Evolutionary conservation across 2,329 filamentous ascomycete genomes (phyloP).

Genomic region (Nothophoma quercina): DNA sequence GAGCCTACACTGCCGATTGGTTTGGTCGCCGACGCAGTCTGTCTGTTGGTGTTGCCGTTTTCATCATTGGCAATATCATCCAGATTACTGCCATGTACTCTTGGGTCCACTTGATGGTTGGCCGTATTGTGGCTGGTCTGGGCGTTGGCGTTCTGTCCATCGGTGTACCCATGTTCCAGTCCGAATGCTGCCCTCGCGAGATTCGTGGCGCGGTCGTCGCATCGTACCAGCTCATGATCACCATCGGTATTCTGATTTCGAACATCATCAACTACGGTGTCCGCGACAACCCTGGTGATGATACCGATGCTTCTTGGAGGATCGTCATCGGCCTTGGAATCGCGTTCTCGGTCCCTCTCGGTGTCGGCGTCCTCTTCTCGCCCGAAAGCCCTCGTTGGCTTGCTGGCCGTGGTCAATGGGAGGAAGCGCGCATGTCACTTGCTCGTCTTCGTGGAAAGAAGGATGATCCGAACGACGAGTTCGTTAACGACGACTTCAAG

Average conservation of each 20-base stretch:
- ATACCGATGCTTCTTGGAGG: slow-evolving; percentile 47
- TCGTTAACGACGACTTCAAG: slow-evolving; percentile 61
- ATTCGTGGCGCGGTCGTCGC: slow-evolving; percentile 70
- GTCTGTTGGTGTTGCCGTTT: slow-evolving; percentile 56
- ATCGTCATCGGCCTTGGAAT: slow-evolving; percentile 46
- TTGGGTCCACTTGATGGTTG: slow-evolving; percentile 59
- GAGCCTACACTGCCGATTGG: slow-evolving; percentile 62
- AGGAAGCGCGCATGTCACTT: slow-evolving; percentile 60
- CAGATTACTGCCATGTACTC: slow-evolving; percentile 51
- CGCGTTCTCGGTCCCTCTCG: slow-evolving; percentile 40
- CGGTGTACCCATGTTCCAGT: slow-evolving; percentile 72
- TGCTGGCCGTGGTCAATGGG: slow-evolving; percentile 57
- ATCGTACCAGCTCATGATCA: slow-evolving; percentile 57
- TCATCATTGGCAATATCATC: slow-evolving; percentile 53
- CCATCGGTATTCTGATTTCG: slow-evolving; percentile 50
- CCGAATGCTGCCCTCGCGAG: slow-evolving; percentile 67
- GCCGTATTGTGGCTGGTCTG: slow-evolving; percentile 53
- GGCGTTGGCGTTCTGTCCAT: slow-evolving; percentile 59
- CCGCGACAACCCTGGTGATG: slow-evolving; percentile 47
- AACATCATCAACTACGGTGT: slow-evolving; percentile 52
- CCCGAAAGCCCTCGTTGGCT: slow-evolving; percentile 53
- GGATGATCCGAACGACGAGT: slow-evolving; percentile 53
- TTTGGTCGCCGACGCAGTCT: slow-evolving; percentile 58
- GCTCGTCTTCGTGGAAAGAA: slow-evolving; percentile 62
- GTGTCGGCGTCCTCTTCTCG: slow-evolving; percentile 40